phyloP scores from a whole-genome alignment of 345 rosid genomes.

The Boechera retrofracta region DNA sequence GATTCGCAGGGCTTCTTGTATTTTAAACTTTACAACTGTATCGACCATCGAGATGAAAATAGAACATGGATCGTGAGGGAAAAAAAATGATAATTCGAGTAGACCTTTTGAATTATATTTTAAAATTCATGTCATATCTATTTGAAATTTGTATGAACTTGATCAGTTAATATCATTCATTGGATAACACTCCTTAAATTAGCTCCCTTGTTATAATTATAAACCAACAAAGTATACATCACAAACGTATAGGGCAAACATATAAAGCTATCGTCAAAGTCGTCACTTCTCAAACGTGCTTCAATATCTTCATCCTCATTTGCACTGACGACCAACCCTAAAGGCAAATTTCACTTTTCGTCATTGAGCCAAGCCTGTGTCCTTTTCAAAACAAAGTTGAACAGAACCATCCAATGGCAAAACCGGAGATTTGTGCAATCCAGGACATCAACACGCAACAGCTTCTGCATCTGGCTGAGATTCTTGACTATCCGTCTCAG shows the following conservation, averaged over 20 bases:
- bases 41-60: not conserved
- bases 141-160: not conserved
- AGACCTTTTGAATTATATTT: not conserved
- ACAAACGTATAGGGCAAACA: slow-evolving; percentile 26
- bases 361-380: slow-evolving; percentile 19
- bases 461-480: slow-evolving; percentile 54
- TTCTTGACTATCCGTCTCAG: slow-evolving; percentile 47
- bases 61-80: not conserved
- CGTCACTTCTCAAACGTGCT: slow-evolving; percentile 18
- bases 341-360: not conserved
- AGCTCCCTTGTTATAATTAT: not conserved
- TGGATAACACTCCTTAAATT: not conserved
- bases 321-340: slow-evolving; percentile 18
- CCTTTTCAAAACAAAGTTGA: slow-evolving; percentile 8
- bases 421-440: slow-evolving; percentile 8
- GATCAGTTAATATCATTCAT: not conserved
- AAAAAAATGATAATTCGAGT: not conserved
- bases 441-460: slow-evolving; percentile 49
- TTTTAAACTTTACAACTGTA: not conserved
- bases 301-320: slow-evolving; percentile 22
- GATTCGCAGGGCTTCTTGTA: not conserved
- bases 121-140: not conserved
- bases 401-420: slow-evolving; percentile 10
- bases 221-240: slow-evolving; percentile 6
- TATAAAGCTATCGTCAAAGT: slow-evolving; percentile 19